Evolutionary conservation across 2,329 filamentous ascomycete genomes (phyloP).

Genomic region (Acephala macrosclerotiorum): DNA sequence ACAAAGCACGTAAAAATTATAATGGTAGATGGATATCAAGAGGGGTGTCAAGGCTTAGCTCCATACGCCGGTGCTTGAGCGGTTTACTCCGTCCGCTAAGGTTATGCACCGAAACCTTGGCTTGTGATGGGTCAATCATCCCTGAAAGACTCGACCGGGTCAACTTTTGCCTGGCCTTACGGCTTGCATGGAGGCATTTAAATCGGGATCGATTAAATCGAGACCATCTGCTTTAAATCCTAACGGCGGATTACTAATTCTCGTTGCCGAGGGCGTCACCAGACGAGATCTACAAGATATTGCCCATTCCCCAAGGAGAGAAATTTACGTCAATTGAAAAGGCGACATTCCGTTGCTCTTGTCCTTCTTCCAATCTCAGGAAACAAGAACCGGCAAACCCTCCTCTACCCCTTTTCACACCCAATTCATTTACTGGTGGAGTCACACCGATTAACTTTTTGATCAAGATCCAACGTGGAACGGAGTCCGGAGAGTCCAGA

Average conservation of each 20-base stretch:
- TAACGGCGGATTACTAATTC: background rate
- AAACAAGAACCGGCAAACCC: background rate
- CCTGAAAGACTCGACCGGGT: background rate
- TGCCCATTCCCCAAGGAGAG: background rate
- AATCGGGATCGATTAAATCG: too few species aligned
- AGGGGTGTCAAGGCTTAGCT: background rate
- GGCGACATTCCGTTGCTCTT: too few species aligned
- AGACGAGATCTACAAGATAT: background rate
- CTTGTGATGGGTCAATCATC: conserved; percentile 8
- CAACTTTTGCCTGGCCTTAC: background rate
- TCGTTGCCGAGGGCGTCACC: background rate
- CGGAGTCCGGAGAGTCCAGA: background rate
- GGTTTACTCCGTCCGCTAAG: conserved; percentile 4
- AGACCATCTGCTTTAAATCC: background rate
- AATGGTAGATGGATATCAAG: background rate
- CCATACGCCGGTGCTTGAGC: conserved; percentile 1
- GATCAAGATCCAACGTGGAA: too few species aligned
- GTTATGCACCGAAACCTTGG: conserved; percentile 12
- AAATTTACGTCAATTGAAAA: too few species aligned
- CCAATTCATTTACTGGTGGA: background rate
- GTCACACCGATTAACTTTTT: background rate
- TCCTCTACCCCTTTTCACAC: background rate
- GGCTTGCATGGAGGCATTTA: background rate
- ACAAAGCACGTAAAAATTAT: background rate
- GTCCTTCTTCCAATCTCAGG: background rate